Evolutionary conservation across 176 grass and related monocot species (phyloP), one percentile per base, ranked within the genome.

Genomic region (Ananas comosus): DNA sequence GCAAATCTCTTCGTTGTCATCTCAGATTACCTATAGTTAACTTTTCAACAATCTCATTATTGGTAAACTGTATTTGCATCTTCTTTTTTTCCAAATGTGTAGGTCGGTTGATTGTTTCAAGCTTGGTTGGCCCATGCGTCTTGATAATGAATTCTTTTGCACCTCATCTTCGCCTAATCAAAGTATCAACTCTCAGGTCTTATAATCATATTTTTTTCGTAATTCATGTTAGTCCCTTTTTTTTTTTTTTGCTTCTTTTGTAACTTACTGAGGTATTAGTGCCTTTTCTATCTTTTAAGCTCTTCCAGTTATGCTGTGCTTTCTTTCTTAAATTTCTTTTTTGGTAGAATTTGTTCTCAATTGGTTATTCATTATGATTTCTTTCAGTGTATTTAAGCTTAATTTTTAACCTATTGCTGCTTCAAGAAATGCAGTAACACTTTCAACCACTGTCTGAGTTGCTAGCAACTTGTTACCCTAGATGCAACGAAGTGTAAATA

Each of bases 71-170:
- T 42, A 42, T 42, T 8, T 42, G 4, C 33, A 42, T 42, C 1
- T 42, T 42, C 0, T 42, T 42, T 42, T 68, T 64, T 13, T 0
- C 8, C 12, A 50, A 59, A 14, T 59, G 54, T 80, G 76, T 69
- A 97, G 93, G 93, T 92, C 93, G 61, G 69, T 81, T 5, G 81
- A 90, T 83, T 97, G 93, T 81, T 97, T 97, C 76, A 92, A 89
- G 82, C 67, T 97, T 79, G 93, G 93, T 64, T 97, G 93, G 93
- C 89, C 93, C 25, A 90, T 97, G 93, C 89, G 93, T 48, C 77
- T 66, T 50, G 74, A 85, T 52, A 92, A 84, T 49, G 86, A 90
- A 54, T 97, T 96, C 79, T 97, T 90, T 87, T 81, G 68, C 63
- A 83, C 83, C 65, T 59, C 48, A 51, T 33, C 76, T 79, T 66